These are phyloP conservation scores for Paramecium caudatum DNA, from an alignment of 73 alveolate species.

Conservation along the genomic window DNA sequence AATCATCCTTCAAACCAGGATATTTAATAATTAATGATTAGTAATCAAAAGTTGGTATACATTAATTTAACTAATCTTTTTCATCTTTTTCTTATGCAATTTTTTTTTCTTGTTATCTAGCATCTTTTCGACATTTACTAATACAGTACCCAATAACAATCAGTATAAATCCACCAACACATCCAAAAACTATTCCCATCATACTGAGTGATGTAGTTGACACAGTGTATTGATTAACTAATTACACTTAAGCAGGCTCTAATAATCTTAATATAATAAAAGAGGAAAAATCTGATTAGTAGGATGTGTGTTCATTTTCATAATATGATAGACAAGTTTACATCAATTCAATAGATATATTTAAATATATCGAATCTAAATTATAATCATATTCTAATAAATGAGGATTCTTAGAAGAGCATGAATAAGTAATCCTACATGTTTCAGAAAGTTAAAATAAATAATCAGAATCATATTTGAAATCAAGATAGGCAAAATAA, in stretches of 20 bases:
- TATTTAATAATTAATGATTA: not conserved
- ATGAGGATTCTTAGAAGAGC: not conserved
- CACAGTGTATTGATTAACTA: not conserved
- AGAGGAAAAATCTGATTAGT: not conserved
- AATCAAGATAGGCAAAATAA: too few species aligned
- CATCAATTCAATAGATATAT: not conserved
- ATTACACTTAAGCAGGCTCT: not conserved
- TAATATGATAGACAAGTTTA: slow-evolving; percentile 12
- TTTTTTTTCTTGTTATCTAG: not conserved
- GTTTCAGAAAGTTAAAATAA: too few species aligned
- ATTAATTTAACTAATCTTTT: too few species aligned
- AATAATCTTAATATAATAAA: not conserved
- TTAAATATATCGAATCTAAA: not conserved
- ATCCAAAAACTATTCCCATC: slow-evolving; percentile 1
- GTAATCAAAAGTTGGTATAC: too few species aligned
- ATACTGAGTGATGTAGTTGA: not conserved
- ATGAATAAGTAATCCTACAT: too few species aligned
- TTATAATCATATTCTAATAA: not conserved
- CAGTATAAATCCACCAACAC: not conserved
- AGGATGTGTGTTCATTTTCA: not conserved
- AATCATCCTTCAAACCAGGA: not conserved
- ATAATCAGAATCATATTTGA: too few species aligned
- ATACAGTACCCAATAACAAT: not conserved
- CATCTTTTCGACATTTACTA: not conserved
- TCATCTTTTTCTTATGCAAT: too few species aligned